A percentile compares a stretch with the other conserved stretches of the same genome.
Evolutionary conservation across 257 asterid species (phyloP).

Genomic region (Buddleja alternifolia): DNA sequence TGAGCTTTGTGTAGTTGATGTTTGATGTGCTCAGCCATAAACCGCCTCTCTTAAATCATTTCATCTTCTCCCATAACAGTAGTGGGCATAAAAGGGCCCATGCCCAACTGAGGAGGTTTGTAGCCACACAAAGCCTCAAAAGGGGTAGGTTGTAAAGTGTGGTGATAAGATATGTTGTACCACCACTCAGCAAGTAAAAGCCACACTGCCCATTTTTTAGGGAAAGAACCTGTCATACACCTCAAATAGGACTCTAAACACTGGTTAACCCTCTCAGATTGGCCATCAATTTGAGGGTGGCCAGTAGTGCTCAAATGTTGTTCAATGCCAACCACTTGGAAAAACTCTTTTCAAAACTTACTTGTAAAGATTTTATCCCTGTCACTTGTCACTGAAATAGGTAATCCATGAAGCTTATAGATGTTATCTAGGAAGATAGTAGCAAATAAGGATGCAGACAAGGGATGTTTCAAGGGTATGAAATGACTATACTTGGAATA

Average conservation of each 20-base stretch:
- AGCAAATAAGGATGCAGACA: background rate
- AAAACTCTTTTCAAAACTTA: no score
- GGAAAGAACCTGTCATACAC: background rate
- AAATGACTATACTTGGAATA: constrained; percentile 14
- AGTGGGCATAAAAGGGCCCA: no score
- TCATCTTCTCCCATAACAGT: no score
- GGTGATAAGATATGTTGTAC: constrained; percentile 20
- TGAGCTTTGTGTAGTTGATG: no score
- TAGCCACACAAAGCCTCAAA: constrained; percentile 8
- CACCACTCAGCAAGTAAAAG: background rate
- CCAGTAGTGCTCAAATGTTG: background rate
- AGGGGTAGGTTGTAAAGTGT: background rate
- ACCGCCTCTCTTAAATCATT: no score
- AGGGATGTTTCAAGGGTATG: background rate
- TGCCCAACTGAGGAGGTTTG: background rate
- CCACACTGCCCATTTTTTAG: background rate
- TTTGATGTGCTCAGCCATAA: no score
- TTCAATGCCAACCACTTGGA: background rate
- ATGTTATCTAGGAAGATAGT: background rate
- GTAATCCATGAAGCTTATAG: background rate
- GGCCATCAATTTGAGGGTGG: constrained; percentile 15
- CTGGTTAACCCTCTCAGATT: constrained; percentile 1
- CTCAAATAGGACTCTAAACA: background rate
- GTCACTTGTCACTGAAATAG: background rate
- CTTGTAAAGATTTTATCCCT: background rate